A percentile compares a stretch with the other conserved stretches of the same genome.
These are phyloP conservation scores for Sarocladium strictum DNA, from an alignment of 2,329 filamentous ascomycete species.

Conservation along the genomic window DNA sequence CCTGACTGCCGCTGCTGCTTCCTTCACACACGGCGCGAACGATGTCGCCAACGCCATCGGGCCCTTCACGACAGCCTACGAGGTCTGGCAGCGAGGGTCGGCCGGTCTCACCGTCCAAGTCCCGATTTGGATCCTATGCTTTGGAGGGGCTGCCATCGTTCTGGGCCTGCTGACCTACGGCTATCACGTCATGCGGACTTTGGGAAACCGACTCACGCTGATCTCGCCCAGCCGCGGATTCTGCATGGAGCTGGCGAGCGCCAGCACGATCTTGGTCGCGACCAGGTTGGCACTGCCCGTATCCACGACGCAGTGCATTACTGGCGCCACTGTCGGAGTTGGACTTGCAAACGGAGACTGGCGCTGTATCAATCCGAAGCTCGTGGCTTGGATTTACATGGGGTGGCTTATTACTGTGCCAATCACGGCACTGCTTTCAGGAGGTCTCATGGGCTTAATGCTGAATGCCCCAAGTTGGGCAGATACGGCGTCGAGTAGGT, in stretches of 20 bases:
- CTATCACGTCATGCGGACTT: slow-evolving; percentile 55
- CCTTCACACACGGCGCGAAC: slow-evolving; percentile 61
- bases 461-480: slow-evolving; percentile 40
- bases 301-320: slow-evolving; percentile 41
- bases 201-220: slow-evolving; percentile 49
- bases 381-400: slow-evolving; percentile 40
- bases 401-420: slow-evolving; percentile 48
- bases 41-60: slow-evolving; percentile 59
- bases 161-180: slow-evolving; percentile 58
- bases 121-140: slow-evolving; percentile 44
- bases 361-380: slow-evolving; percentile 42
- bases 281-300: slow-evolving; percentile 32
- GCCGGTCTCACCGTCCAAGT: slow-evolving; percentile 31
- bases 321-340: slow-evolving; percentile 45
- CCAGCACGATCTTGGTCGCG: slow-evolving; percentile 47
- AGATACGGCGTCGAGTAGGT: not conserved
- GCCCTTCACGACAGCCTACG: slow-evolving; percentile 56
- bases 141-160: slow-evolving; percentile 42
- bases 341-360: slow-evolving; percentile 43
- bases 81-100: slow-evolving; percentile 48
- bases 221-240: slow-evolving; percentile 48
- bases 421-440: slow-evolving; percentile 42
- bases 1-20: slow-evolving; percentile 54
- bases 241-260: slow-evolving; percentile 44
- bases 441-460: slow-evolving; percentile 47